Percentiles rank a stretch among this genome's conserved stretches.
phyloP scores from a whole-genome alignment of 257 asterid genomes.

The Fraxinus quadrangulata region DNA sequence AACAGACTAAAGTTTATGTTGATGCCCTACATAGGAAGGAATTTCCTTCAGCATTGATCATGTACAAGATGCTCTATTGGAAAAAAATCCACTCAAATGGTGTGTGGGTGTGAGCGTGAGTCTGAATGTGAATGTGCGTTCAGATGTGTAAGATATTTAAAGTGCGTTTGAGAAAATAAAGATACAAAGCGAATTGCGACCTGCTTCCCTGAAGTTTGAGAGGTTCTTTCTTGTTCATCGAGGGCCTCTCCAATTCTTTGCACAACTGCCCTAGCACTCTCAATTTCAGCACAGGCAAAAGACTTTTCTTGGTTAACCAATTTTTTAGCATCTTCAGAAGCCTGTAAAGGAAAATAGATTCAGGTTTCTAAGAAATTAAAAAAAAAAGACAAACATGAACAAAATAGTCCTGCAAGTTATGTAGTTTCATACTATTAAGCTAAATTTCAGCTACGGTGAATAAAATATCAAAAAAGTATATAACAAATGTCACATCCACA shows the following conservation, averaged over 20 bases:
- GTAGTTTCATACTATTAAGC: too few species aligned
- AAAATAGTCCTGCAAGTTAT: too few species aligned
- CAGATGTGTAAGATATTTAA: not conserved
- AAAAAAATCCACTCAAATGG: not conserved
- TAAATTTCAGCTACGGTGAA: not conserved
- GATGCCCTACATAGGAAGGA: not conserved
- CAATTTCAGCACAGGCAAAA: conserved; percentile 97
- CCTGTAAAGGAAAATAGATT: conserved; percentile 45
- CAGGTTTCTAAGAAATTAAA: not conserved
- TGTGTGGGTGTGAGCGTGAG: not conserved
- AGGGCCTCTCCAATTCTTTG: conserved; percentile 91
- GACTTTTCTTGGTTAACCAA: conserved; percentile 95
- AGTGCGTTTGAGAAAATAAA: not conserved
- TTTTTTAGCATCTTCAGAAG: conserved; percentile 96
- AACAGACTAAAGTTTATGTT: not conserved
- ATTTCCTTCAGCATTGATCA: not conserved
- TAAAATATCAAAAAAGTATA: too few species aligned
- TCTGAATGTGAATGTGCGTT: too few species aligned
- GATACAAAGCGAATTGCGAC: not conserved
- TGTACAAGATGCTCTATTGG: not conserved
- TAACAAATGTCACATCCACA: too few species aligned
- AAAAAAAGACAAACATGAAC: too few species aligned
- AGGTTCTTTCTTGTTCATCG: conserved; percentile 77
- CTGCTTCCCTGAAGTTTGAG: conserved; percentile 67
- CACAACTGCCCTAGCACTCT: conserved; percentile 91